These are phyloP conservation scores for Oryza coarctata DNA, from an alignment of 176 grass and related monocot species.

Conservation along the genomic window DNA sequence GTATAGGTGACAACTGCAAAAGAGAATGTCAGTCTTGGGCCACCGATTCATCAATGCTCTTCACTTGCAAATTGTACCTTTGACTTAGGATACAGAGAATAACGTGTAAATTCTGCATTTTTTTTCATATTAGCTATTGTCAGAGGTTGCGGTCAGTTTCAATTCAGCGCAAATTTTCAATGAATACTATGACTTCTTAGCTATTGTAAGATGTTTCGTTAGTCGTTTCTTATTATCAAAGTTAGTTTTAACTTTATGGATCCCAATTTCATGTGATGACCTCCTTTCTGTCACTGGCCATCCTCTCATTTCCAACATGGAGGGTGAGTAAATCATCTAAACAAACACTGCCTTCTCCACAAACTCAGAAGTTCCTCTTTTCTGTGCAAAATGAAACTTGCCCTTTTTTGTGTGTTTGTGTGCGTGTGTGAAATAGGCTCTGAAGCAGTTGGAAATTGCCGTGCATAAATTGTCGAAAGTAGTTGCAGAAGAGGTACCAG, in stretches of 20 bases:
- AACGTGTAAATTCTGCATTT: neutral
- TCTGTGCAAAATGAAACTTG: neutral
- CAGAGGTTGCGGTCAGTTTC: neutral
- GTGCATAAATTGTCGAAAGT: constrained; percentile 35
- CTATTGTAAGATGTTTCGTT: neutral
- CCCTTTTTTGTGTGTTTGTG: neutral
- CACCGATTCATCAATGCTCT: neutral
- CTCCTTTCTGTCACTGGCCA: constrained; percentile 39
- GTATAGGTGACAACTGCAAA: neutral
- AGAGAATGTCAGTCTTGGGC: neutral
- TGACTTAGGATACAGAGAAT: neutral
- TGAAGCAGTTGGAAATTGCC: constrained; percentile 27
- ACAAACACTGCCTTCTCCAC: neutral
- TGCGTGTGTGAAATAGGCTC: constrained; percentile 21
- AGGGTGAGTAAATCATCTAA: constrained; percentile 35
- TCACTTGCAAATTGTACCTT: neutral
- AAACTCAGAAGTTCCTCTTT: neutral
- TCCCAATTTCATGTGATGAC: constrained; percentile 36
- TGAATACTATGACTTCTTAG: neutral
- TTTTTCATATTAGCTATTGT: neutral
- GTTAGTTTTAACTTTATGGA: neutral
- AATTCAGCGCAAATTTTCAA: neutral
- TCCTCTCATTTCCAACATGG: constrained; percentile 39
- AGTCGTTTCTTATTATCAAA: neutral
- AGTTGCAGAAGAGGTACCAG: constrained; percentile 45